Evolutionary conservation across 2,329 filamentous ascomycete genomes (phyloP).

Genomic region (Spiromastix sp.): DNA sequence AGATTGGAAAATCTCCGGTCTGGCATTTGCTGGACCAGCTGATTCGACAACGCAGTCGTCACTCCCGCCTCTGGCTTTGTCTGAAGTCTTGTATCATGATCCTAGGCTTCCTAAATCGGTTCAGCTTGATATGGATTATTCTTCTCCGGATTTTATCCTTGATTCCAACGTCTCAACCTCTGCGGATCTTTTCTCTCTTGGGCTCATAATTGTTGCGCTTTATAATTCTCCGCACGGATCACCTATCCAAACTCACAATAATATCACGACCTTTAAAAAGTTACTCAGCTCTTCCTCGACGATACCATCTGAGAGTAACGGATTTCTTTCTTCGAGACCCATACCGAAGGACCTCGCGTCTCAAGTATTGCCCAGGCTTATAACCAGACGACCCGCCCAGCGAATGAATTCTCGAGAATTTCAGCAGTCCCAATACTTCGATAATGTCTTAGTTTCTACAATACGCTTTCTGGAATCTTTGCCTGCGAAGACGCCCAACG

Average conservation of each 20-base stretch:
- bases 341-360: conserved; percentile 68
- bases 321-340: conserved; percentile 68
- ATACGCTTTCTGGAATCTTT: conserved; percentile 89
- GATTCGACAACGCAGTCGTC: conserved; percentile 67
- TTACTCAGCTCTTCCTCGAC: conserved; percentile 68
- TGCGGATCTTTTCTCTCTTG: conserved; percentile 89
- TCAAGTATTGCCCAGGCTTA: conserved; percentile 71
- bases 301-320: conserved; percentile 69
- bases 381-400: conserved; percentile 78
- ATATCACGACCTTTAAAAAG: conserved; percentile 73
- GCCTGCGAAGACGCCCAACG: conserved; percentile 80
- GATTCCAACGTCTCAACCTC: conserved; percentile 77
- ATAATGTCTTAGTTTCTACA: conserved; percentile 91
- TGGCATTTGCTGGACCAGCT: conserved; percentile 76
- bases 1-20: conserved; percentile 97
- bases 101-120: conserved; percentile 70
- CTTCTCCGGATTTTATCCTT: conserved; percentile 87
- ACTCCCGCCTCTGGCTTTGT: conserved; percentile 68
- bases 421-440: conserved; percentile 90
- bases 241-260: conserved; percentile 72
- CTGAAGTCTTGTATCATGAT: conserved; percentile 77
- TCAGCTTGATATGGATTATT: conserved; percentile 86
- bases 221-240: conserved; percentile 93
- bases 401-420: conserved; percentile 83
- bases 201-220: conserved; percentile 74